Conservation (phyloP, 192 early-diverging fungal genomes). For the Dissophora globulifera region DNA sequence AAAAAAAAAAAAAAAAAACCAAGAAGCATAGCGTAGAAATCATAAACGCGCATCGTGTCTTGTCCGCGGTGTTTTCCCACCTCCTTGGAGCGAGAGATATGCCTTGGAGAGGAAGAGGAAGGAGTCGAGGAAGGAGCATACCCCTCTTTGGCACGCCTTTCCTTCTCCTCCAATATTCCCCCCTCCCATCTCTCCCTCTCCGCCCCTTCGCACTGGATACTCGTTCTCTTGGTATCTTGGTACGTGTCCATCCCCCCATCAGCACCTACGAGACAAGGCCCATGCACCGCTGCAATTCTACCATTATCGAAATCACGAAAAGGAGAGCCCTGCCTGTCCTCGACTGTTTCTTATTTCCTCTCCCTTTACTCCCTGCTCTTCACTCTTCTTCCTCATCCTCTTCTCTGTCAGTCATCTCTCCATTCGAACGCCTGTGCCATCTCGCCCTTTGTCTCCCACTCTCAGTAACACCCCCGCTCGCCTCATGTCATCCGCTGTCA, state of each 20-base stretch:
- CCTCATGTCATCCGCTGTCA: conserved; percentile 4
- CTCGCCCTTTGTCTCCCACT: background rate
- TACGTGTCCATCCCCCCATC: background rate
- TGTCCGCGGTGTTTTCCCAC: conserved; percentile 5
- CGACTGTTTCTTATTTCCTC: background rate
- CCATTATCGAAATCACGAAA: too few relatives aligned
- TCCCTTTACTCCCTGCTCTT: background rate
- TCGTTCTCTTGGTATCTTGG: too few relatives aligned
- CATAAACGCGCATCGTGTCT: too few relatives aligned
- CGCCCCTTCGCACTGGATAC: background rate
- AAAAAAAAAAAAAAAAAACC: too few relatives aligned
- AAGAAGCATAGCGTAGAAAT: too few relatives aligned
- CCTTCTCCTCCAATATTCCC: background rate
- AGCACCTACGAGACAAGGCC: background rate
- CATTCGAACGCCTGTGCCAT: too few relatives aligned
- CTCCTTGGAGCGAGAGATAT: background rate
- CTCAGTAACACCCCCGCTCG: background rate
- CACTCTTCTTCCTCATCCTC: background rate
- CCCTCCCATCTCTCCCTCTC: background rate
- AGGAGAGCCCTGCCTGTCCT: background rate
- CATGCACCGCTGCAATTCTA: background rate
- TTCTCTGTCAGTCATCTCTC: background rate
- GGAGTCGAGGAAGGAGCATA: too few relatives aligned
- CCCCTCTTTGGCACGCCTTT: too few relatives aligned
- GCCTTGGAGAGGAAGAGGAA: too few relatives aligned